Evolutionary conservation across 2,329 filamentous ascomycete genomes (phyloP).

Genomic region (Fusarium sp.): DNA sequence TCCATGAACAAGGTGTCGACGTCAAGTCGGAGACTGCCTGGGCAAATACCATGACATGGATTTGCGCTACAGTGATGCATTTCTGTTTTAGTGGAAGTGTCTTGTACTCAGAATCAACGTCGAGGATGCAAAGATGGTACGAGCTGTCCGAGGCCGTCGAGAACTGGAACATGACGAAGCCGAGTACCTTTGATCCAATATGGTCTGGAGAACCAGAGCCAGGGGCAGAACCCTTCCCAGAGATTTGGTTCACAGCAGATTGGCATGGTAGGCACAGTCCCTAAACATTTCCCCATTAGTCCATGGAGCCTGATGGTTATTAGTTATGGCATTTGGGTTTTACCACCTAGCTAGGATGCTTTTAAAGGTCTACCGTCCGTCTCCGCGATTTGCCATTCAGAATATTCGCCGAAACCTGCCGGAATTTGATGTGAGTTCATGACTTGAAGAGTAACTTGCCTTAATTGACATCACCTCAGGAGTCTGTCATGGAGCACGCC

Average conservation of each 20-base stretch:
- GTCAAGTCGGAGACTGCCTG: conserved; percentile 26
- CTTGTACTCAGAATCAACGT: not conserved
- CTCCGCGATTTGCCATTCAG: not conserved
- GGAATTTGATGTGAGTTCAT: not conserved
- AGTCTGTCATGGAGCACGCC: conserved; percentile 4
- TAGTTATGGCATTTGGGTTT: conserved; percentile 5
- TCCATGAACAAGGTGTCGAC: not conserved
- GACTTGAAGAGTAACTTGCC: too few relatives aligned
- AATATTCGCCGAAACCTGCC: not conserved
- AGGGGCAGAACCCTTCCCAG: not conserved
- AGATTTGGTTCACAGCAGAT: conserved; percentile 6
- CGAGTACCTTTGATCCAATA: conserved; percentile 1
- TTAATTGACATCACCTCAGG: not conserved
- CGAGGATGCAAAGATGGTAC: conserved; percentile 2
- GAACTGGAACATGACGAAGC: conserved; percentile 2
- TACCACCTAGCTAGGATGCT: conserved; percentile 7
- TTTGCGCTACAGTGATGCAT: conserved; percentile 28
- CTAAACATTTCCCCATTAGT: accelerated
- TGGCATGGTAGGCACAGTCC: not conserved
- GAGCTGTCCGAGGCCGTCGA: conserved; percentile 4
- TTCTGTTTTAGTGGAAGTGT: conserved; percentile 14
- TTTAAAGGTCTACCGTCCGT: conserved; percentile 1
- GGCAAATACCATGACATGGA: conserved; percentile 35
- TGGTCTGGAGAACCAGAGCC: not conserved
- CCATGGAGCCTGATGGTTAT: not conserved